Conservation (phyloP, 2,329 filamentous ascomycete species). For the Cadophora gregata region DNA sequence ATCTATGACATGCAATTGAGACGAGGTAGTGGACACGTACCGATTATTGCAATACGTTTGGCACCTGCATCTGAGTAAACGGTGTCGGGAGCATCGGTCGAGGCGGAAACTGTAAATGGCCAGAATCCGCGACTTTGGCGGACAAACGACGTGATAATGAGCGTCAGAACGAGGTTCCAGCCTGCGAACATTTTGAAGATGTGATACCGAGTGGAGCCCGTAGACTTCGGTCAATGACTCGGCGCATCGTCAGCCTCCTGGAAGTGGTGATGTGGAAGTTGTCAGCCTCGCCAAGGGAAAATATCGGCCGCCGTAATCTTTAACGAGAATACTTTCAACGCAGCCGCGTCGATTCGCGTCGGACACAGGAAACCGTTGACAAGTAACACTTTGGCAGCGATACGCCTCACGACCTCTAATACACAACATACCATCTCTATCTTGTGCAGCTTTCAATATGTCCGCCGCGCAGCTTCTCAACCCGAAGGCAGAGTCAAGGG, state of each 20-base stretch:
- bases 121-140: conserved; percentile 39
- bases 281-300: conserved; percentile 17
- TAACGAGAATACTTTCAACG: conserved; percentile 15
- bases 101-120: conserved; percentile 38
- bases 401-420: conserved; percentile 20
- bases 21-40: conserved; percentile 37
- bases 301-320: conserved; percentile 24
- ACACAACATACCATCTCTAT: conserved; percentile 22
- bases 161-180: conserved; percentile 34
- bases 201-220: background rate
- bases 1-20: background rate
- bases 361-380: conserved; percentile 29
- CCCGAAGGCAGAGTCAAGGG: conserved; percentile 97
- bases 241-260: conserved; percentile 13
- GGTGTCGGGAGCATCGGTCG: conserved; percentile 27
- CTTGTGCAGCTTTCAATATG: conserved; percentile 59
- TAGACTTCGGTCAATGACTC: conserved; percentile 7
- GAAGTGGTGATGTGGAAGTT: conserved; percentile 2
- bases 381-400: conserved; percentile 22
- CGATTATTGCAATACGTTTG: conserved; percentile 45
- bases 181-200: conserved; percentile 37
- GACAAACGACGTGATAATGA: conserved; percentile 34
- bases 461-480: conserved; percentile 98
- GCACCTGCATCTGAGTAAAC: conserved; percentile 33
- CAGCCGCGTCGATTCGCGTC: conserved; percentile 33